Evolutionary conservation across 139 green algal species (phyloP).

Genomic region (Picochlorum sp.): DNA sequence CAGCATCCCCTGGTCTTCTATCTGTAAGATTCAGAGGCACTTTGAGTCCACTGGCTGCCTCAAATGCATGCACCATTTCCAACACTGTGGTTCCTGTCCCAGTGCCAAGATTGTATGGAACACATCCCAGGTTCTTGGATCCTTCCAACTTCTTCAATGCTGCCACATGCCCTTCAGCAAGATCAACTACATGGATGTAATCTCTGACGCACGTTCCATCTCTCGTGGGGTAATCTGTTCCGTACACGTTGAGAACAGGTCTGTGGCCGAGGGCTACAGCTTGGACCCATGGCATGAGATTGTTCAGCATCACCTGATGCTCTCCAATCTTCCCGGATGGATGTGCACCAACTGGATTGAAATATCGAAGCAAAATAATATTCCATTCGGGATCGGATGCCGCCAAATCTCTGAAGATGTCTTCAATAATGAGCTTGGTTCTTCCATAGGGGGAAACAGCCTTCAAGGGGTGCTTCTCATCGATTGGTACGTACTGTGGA

Average conservation of each 20-base stretch:
- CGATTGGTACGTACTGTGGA: constrained; percentile 79
- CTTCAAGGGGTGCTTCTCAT: constrained; percentile 68
- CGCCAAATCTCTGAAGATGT: constrained; percentile 70
- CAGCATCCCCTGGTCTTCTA: constrained; percentile 66
- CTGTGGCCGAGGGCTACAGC: constrained; percentile 83
- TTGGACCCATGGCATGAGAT: constrained; percentile 99
- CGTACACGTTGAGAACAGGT: constrained; percentile 83
- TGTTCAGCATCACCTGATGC: constrained; percentile 93
- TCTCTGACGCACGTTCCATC: constrained; percentile 86
- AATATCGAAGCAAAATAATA: constrained; percentile 50
- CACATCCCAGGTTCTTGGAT: constrained; percentile 54
- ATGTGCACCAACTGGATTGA: constrained; percentile 39
- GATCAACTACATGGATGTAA: constrained; percentile 98
- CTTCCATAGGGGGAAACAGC: constrained; percentile 87
- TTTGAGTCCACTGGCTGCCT: constrained; percentile 77
- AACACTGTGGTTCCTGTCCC: constrained; percentile 86
- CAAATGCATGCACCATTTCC: constrained; percentile 89
- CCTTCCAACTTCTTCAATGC: constrained; percentile 70
- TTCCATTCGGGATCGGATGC: constrained; percentile 66
- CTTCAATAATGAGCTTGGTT: constrained; percentile 97
- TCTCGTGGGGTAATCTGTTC: constrained; percentile 85
- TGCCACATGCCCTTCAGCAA: constrained; percentile 76
- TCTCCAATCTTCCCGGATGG: constrained; percentile 84
- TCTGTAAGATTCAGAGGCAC: constrained; percentile 50
- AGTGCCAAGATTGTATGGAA: constrained; percentile 92